A percentile compares a stretch with the other conserved stretches of the same genome.
phyloP scores from a whole-genome alignment of 768 basidiomycete species.

The Boletellus sp. region DNA sequence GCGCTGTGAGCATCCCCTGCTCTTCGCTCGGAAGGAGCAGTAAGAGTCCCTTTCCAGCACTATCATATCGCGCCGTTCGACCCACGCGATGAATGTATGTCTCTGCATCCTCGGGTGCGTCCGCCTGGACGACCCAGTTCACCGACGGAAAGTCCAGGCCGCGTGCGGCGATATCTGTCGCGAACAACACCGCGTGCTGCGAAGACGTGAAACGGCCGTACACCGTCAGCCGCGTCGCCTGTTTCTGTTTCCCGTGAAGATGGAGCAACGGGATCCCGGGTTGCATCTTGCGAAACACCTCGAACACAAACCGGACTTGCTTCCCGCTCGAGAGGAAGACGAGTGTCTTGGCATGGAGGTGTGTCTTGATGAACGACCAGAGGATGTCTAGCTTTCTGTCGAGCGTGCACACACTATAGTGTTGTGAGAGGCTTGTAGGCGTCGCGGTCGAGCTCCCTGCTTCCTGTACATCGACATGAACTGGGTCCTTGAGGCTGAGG shows the following conservation, averaged over 20 bases:
- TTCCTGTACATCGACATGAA: slow-evolving; percentile 62
- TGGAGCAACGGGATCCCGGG: slow-evolving; percentile 92
- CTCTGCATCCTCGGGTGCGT: slow-evolving; percentile 95
- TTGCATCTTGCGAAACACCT: slow-evolving; percentile 93
- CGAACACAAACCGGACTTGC: slow-evolving; percentile 95
- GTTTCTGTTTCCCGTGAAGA: slow-evolving; percentile 95
- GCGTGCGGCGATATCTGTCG: slow-evolving; percentile 94
- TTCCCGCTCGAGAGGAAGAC: slow-evolving; percentile 95
- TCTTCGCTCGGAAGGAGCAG: slow-evolving; percentile 89
- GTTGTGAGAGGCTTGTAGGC: slow-evolving; percentile 80
- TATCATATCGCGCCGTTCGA: slow-evolving; percentile 90
- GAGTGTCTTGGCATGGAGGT: slow-evolving; percentile 85
- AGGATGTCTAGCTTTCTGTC: slow-evolving; percentile 88
- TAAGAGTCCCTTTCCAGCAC: slow-evolving; percentile 80
- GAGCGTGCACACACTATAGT: slow-evolving; percentile 79
- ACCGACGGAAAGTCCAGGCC: slow-evolving; percentile 95
- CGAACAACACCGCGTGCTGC: slow-evolving; percentile 83
- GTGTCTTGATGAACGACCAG: slow-evolving; percentile 93
- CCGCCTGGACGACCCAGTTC: slow-evolving; percentile 95
- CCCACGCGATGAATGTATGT: slow-evolving; percentile 98
- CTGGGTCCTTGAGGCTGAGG: slow-evolving; percentile 80
- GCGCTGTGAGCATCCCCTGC: slow-evolving; percentile 75
- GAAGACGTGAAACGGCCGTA: slow-evolving; percentile 81
- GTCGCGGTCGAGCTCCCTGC: slow-evolving; percentile 46
- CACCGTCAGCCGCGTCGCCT: slow-evolving; percentile 78